These are phyloP conservation scores for Onygenales sp. DNA, from an alignment of 2,329 filamentous ascomycete genomes.

Conservation along the genomic window DNA sequence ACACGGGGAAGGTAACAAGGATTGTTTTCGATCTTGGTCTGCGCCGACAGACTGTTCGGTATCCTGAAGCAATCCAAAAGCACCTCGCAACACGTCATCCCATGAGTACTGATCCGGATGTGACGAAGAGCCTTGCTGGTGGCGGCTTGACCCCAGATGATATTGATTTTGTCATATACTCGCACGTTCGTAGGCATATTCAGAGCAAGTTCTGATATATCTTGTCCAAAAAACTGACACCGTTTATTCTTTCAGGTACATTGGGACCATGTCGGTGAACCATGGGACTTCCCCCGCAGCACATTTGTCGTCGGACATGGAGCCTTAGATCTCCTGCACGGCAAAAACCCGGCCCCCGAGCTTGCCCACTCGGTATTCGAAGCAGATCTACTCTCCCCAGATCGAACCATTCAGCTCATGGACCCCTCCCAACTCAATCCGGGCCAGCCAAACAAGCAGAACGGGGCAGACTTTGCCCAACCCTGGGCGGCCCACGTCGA, in stretches of 20 bases:
- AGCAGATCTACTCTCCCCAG: constrained; percentile 13
- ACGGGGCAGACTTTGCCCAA: constrained; percentile 9
- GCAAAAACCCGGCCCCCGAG: constrained; percentile 9
- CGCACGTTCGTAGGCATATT: constrained; percentile 25
- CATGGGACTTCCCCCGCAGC: constrained; percentile 26
- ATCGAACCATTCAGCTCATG: constrained; percentile 16
- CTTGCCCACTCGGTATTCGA: constrained; percentile 21
- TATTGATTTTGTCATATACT: constrained; percentile 34
- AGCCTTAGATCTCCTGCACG: constrained; percentile 13
- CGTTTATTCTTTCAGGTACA: constrained; percentile 25
- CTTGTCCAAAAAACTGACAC: too few species aligned
- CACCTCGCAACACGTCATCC: constrained; percentile 19
- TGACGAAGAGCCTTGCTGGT: constrained; percentile 22
- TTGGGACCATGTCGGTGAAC: constrained; percentile 35
- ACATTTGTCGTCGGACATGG: constrained; percentile 31
- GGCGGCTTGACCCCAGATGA: constrained; percentile 27
- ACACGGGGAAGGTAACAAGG: constrained; percentile 11
- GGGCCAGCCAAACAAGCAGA: neutral
- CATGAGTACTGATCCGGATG: constrained; percentile 16
- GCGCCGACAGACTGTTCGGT: constrained; percentile 15
- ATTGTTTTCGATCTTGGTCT: constrained; percentile 23
- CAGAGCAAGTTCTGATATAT: neutral
- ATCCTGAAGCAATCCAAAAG: constrained; percentile 14
- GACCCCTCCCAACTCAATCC: constrained; percentile 10
- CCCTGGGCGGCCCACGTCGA: constrained; percentile 13